phyloP scores from a whole-genome alignment of 139 green algal species.

The Picochlorum sp. region DNA sequence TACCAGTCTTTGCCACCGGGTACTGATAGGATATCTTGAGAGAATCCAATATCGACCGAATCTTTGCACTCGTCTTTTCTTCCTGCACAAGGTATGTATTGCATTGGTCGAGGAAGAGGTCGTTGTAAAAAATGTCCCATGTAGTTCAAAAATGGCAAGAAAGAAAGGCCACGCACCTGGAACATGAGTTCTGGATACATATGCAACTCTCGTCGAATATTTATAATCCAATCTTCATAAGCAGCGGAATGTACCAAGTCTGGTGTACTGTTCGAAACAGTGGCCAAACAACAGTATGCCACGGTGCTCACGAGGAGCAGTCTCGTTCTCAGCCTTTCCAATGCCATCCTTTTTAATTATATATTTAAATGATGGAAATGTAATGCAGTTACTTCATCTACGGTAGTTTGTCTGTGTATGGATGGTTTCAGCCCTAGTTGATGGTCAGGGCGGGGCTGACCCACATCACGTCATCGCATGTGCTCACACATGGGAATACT shows the following conservation, averaged over 20 bases:
- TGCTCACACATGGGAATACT: no score
- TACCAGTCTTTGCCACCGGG: constrained; percentile 57
- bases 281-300: no score
- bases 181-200: constrained; percentile 38
- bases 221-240: constrained; percentile 24
- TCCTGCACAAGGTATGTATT: constrained; percentile 33
- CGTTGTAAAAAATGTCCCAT: no score
- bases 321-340: no score
- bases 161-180: constrained; percentile 1
- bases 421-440: no score
- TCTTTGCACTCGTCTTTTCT: constrained; percentile 52
- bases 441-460: no score
- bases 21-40: constrained; percentile 56
- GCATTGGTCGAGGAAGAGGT: not conserved
- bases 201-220: constrained; percentile 31
- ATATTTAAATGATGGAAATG: no score
- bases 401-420: no score
- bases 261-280: not conserved
- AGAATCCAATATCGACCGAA: constrained; percentile 45
- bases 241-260: not conserved
- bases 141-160: not conserved
- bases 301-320: no score
- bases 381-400: no score
- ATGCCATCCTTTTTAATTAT: no score
- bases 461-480: no score